A percentile compares a stretch with the other conserved stretches of the same genome.
Conservation (phyloP, 2,329 filamentous ascomycete species). For the Clonostachys sp. region DNA sequence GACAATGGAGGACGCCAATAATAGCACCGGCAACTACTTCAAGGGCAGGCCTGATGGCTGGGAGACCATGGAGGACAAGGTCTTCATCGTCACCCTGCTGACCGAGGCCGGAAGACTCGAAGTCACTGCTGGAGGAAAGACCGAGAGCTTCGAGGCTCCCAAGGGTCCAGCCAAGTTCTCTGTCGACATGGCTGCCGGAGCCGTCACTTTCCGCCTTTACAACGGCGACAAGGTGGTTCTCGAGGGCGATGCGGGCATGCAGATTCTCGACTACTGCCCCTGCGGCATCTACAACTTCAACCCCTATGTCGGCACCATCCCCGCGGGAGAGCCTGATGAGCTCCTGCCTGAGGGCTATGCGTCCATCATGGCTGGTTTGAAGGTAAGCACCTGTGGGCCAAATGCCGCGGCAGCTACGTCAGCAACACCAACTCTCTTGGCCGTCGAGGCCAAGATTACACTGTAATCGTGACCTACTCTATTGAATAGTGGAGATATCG, state of each 20-base stretch:
- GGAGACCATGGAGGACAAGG: constrained; percentile 39
- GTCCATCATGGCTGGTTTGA: constrained; percentile 16
- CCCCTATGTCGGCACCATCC: constrained; percentile 46
- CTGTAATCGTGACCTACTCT: too few species aligned
- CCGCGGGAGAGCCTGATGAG: constrained; percentile 24
- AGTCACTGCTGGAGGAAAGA: constrained; percentile 37
- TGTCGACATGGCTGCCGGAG: constrained; percentile 39
- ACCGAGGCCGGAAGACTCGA: constrained; percentile 35
- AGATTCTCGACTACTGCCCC: constrained; percentile 40
- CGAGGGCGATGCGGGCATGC: constrained; percentile 40
- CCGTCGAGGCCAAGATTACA: too few species aligned
- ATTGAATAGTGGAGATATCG: too few species aligned
- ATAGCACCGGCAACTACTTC: constrained; percentile 46
- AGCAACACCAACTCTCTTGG: too few species aligned
- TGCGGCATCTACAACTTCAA: constrained; percentile 56
- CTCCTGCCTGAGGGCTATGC: constrained; percentile 25
- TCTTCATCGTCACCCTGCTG: constrained; percentile 49
- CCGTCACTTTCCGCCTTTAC: constrained; percentile 38
- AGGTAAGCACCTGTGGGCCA: constrained; percentile 15
- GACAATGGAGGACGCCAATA: constrained; percentile 35
- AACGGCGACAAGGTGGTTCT: constrained; percentile 34
- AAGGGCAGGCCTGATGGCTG: constrained; percentile 43
- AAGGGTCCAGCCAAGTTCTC: constrained; percentile 37
- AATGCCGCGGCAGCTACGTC: too few species aligned
- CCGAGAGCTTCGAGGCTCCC: constrained; percentile 34